Evolutionary conservation across 2,329 filamentous ascomycete genomes (phyloP), one percentile per base, ranked within the genome.

Genomic region (Purpureocillium takamizusanense): DNA sequence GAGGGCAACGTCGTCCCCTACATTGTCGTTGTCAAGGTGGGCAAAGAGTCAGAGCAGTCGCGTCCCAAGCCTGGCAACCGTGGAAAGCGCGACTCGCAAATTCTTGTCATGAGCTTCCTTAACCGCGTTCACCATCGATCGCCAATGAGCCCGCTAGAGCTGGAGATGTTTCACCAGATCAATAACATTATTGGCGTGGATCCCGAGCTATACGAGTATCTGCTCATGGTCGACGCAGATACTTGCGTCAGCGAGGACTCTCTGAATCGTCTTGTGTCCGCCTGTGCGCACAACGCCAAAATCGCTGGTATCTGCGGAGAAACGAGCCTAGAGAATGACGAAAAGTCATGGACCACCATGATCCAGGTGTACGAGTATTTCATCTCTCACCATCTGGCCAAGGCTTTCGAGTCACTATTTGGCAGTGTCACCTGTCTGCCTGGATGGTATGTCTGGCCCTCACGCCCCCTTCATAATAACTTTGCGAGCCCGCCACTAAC

Each of bases 321-420:
- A 61, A 98, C 92, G 2, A 92, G 83, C 61, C 71, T 98, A 53
- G 86, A 95, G 59, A 98, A 98, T 54, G 90, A 95, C 60, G 87
- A 95, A 52, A 76, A 82, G 49, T 89, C 82, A 53, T 97, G 89
- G 88, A 95, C 87, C 86, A 98, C 92, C 11, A 98, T 98, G 92
- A 98, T 98, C 54, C 92, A 98, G 61, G 92, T 98, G 47, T 98
- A 98, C 66, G 92, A 98, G 62, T 98, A 98, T 70, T 98, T 89
- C 62, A 98, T 98, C 56, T 97, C 92, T 23, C 92, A 98, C 72
- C 85, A 98, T 63, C 68, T 98, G 59, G 74, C 92, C 38, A 98
- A 98, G 69, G 87, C 92, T 45, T 98, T 98, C 57, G 92, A 98
- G 61, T 95, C 88, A 43, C 77, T 98, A 43, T 98, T 98, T 56